phyloP scores from a whole-genome alignment of 1,284 basidiomycete genomes.

The Earliella scabrosa region DNA sequence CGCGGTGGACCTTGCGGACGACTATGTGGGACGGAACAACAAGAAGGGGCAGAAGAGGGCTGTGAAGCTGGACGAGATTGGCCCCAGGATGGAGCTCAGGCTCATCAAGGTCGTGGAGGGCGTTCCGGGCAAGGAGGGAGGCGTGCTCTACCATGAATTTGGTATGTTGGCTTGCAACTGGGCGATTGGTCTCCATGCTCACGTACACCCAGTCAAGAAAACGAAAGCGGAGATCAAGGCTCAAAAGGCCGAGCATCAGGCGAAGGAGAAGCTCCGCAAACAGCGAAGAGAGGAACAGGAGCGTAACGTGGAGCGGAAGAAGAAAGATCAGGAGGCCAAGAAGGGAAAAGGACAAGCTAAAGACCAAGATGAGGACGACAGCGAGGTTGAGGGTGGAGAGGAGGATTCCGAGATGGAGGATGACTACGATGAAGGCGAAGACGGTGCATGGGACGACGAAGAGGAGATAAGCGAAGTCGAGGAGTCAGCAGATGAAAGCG shows the following conservation, averaged over 20 bases:
- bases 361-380: constrained; percentile 41
- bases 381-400: constrained; percentile 39
- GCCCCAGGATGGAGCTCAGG: constrained; percentile 92
- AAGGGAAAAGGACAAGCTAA: constrained; percentile 47
- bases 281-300: constrained; percentile 87
- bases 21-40: constrained; percentile 96
- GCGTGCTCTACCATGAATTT: constrained; percentile 91
- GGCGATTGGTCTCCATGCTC: not conserved
- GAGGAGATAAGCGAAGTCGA: constrained; percentile 66
- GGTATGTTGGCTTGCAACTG: constrained; percentile 51
- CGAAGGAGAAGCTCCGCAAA: constrained; percentile 74
- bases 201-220: constrained; percentile 72
- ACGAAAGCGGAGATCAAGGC: constrained; percentile 70
- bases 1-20: constrained; percentile 83
- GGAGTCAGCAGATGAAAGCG: constrained; percentile 38
- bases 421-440: constrained; percentile 47
- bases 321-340: constrained; percentile 44
- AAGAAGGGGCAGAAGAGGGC: constrained; percentile 90
- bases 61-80: constrained; percentile 91
- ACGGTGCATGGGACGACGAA: constrained; percentile 64
- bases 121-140: constrained; percentile 87
- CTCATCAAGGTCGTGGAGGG: constrained; percentile 96
- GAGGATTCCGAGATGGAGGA: constrained; percentile 43
- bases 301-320: constrained; percentile 84
- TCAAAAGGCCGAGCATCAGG: constrained; percentile 76